Conservation (phyloP, 2,329 filamentous ascomycete species). For the Stagonosporopsis tanaceti region DNA sequence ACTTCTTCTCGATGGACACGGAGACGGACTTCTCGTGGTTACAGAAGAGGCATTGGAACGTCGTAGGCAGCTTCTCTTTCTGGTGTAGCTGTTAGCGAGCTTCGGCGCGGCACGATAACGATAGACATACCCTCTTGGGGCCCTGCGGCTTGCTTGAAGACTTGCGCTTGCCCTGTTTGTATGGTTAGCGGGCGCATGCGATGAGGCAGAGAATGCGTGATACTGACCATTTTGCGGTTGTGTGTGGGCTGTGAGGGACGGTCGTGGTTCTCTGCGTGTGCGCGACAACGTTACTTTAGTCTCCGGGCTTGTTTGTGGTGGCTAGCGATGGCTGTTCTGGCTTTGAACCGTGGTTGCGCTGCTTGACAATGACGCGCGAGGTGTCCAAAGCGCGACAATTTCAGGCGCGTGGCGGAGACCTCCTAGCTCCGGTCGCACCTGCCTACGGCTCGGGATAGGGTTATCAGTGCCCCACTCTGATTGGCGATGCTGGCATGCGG, state of each 20-base stretch:
- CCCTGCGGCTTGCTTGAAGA: constrained; percentile 81
- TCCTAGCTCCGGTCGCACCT: constrained; percentile 32
- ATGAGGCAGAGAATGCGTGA: background rate
- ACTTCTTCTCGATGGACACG: constrained; percentile 93
- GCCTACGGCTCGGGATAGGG: constrained; percentile 28
- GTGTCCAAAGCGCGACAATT: constrained; percentile 18
- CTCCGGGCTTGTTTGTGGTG: background rate
- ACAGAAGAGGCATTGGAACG: constrained; percentile 98
- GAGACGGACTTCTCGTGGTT: constrained; percentile 94
- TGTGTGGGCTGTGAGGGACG: constrained; percentile 3
- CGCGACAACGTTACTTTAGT: background rate
- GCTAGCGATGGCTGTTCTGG: background rate
- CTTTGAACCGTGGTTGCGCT: constrained; percentile 6
- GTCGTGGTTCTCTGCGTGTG: background rate
- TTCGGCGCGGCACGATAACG: constrained; percentile 4
- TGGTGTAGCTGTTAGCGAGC: constrained; percentile 30
- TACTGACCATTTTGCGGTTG: constrained; percentile 12
- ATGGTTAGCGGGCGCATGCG: constrained; percentile 34
- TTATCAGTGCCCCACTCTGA: constrained; percentile 44
- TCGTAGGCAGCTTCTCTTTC: constrained; percentile 75
- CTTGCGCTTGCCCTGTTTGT: constrained; percentile 82
- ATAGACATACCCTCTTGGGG: constrained; percentile 74
- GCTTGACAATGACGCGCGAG: constrained; percentile 20
- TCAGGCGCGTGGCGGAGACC: constrained; percentile 19
- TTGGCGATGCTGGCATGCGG: constrained; percentile 29